These are phyloP conservation scores for Fusarium sp. DNA, from an alignment of 2,329 filamentous ascomycete species.

Conservation along the genomic window DNA sequence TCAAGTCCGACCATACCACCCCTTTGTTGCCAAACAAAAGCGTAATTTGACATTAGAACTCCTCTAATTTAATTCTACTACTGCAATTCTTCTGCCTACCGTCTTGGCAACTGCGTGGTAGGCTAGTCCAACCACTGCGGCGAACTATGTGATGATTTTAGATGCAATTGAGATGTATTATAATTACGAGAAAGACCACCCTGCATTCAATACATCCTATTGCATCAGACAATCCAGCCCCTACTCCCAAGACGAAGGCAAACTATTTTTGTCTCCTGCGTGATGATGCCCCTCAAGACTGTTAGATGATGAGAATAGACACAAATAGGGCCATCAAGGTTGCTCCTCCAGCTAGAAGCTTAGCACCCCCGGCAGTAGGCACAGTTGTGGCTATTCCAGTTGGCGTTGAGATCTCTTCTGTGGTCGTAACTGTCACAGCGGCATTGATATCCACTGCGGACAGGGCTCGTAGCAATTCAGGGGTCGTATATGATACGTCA, in stretches of 20 bases:
- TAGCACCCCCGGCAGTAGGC: slow-evolving; percentile 20
- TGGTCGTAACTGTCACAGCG: slow-evolving; percentile 12
- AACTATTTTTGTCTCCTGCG: neutral
- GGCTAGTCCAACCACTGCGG: no score
- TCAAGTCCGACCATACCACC: no score
- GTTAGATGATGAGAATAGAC: slow-evolving; percentile 18
- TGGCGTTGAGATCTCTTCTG: slow-evolving; percentile 3
- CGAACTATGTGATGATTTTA: no score
- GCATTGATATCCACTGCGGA: slow-evolving; percentile 34
- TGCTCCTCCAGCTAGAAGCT: slow-evolving; percentile 18
- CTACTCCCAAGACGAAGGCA: neutral
- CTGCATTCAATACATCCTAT: neutral
- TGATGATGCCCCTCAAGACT: neutral
- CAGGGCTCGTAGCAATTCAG: slow-evolving; percentile 42
- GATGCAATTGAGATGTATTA: no score
- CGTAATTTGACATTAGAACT: no score
- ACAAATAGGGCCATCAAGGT: slow-evolving; percentile 8
- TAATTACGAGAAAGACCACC: neutral
- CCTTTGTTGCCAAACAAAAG: no score
- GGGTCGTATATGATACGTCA: slow-evolving; percentile 42
- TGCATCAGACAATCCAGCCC: neutral
- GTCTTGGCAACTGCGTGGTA: no score
- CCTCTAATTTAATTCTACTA: no score
- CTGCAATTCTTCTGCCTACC: no score
- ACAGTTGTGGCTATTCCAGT: slow-evolving; percentile 15